phyloP scores from a whole-genome alignment of 1,284 basidiomycete genomes.

The Trichosporon sp. region DNA sequence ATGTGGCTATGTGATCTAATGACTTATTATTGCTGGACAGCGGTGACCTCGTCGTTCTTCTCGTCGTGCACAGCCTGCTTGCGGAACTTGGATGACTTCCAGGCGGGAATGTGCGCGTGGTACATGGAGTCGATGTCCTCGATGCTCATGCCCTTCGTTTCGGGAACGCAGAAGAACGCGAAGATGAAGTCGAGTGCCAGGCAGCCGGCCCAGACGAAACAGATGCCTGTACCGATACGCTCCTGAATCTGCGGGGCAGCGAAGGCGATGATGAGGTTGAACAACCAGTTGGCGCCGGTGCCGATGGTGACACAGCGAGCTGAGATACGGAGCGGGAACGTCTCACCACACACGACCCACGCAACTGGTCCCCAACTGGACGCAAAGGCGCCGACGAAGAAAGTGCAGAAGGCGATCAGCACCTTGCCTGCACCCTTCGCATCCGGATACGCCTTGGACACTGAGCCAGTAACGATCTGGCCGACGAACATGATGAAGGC shows the following conservation, averaged over 20 bases:
- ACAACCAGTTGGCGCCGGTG: slow-evolving; percentile 51
- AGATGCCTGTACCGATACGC: slow-evolving; percentile 44
- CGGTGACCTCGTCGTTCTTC: neutral
- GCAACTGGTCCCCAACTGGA: slow-evolving; percentile 51
- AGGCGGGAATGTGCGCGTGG: slow-evolving; percentile 43
- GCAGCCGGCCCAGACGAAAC: slow-evolving; percentile 49
- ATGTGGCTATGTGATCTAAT: too few species aligned
- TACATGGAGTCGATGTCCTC: slow-evolving; percentile 49
- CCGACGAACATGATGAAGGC: slow-evolving; percentile 50
- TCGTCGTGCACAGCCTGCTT: neutral
- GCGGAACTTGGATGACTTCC: slow-evolving; percentile 31
- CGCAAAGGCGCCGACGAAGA: slow-evolving; percentile 54
- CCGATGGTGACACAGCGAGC: slow-evolving; percentile 49
- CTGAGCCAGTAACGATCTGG: slow-evolving; percentile 52
- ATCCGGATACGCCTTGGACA: slow-evolving; percentile 38
- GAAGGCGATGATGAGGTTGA: slow-evolving; percentile 48
- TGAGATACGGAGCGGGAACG: slow-evolving; percentile 50
- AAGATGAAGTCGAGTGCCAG: slow-evolving; percentile 36
- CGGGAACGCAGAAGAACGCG: slow-evolving; percentile 49
- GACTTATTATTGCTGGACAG: neutral
- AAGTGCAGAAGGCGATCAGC: slow-evolving; percentile 52
- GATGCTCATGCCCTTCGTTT: slow-evolving; percentile 44
- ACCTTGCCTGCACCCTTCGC: slow-evolving; percentile 47
- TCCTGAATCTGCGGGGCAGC: slow-evolving; percentile 47
- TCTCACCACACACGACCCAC: slow-evolving; percentile 49